phyloP scores from a whole-genome alignment of 768 basidiomycete species.

The Pleurotus djamor region DNA sequence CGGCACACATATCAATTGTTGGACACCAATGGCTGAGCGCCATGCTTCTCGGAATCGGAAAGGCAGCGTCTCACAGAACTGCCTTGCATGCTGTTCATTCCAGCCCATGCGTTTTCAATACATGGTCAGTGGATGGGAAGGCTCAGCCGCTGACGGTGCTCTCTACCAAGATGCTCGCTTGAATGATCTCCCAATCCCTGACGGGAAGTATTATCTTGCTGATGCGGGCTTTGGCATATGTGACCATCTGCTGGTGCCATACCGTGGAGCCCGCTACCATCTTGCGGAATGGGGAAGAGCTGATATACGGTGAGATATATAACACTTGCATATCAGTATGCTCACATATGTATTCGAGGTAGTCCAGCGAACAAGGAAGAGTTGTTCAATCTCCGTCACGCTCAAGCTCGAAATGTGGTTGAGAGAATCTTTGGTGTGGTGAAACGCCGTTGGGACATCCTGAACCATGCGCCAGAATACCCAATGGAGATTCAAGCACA shows the following conservation, averaged over 20 bases:
- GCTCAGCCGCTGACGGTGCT: slow-evolving; percentile 29
- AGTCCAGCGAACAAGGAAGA: slow-evolving; percentile 34
- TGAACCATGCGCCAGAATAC: slow-evolving; percentile 17
- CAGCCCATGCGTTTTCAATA: slow-evolving; percentile 29
- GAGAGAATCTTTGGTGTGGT: slow-evolving; percentile 36
- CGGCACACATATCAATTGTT: slow-evolving; percentile 24
- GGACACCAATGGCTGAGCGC: slow-evolving; percentile 16
- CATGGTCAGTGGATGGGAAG: slow-evolving; percentile 37
- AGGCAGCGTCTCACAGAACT: slow-evolving; percentile 34
- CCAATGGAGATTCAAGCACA: slow-evolving; percentile 18
- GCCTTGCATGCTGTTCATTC: slow-evolving; percentile 30
- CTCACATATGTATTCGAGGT: neutral
- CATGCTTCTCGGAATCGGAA: slow-evolving; percentile 21
- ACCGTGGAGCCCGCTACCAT: slow-evolving; percentile 32
- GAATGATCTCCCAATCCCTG: slow-evolving; percentile 24
- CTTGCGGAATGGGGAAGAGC: slow-evolving; percentile 29
- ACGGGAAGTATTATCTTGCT: slow-evolving; percentile 29
- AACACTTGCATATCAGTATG: slow-evolving; percentile 8
- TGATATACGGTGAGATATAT: slow-evolving; percentile 9
- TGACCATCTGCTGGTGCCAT: slow-evolving; percentile 33
- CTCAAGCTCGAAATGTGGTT: slow-evolving; percentile 33
- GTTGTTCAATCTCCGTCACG: slow-evolving; percentile 39
- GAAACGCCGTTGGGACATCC: slow-evolving; percentile 20
- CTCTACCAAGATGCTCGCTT: slow-evolving; percentile 25
- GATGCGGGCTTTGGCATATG: slow-evolving; percentile 34